Conservation (phyloP, 257 asterid species). For the Voacanga thouarsii region DNA sequence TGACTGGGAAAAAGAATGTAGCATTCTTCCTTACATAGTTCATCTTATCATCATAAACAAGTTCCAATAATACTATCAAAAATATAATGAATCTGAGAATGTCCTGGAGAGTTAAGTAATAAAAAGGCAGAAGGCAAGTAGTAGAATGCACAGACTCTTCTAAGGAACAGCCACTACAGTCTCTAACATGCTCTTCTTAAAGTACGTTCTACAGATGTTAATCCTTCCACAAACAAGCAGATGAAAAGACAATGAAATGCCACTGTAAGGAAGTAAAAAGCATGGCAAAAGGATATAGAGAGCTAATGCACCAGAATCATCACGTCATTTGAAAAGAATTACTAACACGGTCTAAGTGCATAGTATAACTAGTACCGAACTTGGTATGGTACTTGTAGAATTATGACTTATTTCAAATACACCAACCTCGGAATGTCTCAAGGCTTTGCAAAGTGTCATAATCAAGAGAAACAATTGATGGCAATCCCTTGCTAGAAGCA, state of each 20-base stretch:
- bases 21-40: not conserved
- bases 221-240: not conserved
- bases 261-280: not conserved
- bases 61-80: not conserved
- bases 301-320: not conserved
- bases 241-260: not conserved
- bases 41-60: not conserved
- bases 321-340: not conserved
- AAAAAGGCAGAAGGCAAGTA: not conserved
- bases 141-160: not conserved
- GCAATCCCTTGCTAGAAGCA: slow-evolving; percentile 78
- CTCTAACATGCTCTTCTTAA: not conserved
- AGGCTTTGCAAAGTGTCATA: slow-evolving; percentile 85
- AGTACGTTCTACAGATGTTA: slow-evolving; percentile 1
- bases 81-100: not conserved
- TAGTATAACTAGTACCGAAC: not conserved
- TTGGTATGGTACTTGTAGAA: not conserved
- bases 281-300: not conserved
- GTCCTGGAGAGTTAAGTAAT: not conserved
- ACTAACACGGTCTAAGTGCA: not conserved
- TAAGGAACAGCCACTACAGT: not conserved
- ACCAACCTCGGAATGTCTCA: slow-evolving; percentile 77
- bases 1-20: not conserved
- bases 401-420: slow-evolving; percentile 15
- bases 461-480: slow-evolving; percentile 84